Evolutionary conservation across 306 rosid genomes (phyloP).

Genomic region (Corylus heterophylla): DNA sequence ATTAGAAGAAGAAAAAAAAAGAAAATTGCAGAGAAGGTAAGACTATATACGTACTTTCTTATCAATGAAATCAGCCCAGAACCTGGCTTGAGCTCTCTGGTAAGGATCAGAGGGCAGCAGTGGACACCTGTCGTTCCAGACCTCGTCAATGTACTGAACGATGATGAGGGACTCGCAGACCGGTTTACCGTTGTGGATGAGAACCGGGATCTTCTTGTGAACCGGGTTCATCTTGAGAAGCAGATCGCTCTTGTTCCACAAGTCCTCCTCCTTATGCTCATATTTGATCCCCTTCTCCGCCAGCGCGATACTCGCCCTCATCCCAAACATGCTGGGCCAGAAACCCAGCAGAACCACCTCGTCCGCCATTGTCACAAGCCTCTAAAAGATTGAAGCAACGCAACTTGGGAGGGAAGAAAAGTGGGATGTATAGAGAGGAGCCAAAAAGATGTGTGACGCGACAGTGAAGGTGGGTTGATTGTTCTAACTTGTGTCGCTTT

Average conservation of each 20-base stretch:
- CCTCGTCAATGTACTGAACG: slow-evolving; percentile 33
- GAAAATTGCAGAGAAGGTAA: too few relatives aligned
- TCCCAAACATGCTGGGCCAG: slow-evolving; percentile 29
- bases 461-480: too few relatives aligned
- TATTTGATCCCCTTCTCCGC: slow-evolving; percentile 42
- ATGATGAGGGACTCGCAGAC: slow-evolving; percentile 39
- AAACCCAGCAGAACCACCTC: slow-evolving; percentile 34
- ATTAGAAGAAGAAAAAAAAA: too few relatives aligned
- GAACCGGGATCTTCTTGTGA: slow-evolving; percentile 54
- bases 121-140: slow-evolving; percentile 23
- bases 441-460: too few relatives aligned
- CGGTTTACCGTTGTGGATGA: slow-evolving; percentile 52
- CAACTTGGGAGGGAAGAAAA: too few relatives aligned
- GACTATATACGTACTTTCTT: slow-evolving; percentile 19
- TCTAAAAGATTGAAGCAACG: neutral
- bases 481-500: too few relatives aligned
- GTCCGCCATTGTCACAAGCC: slow-evolving; percentile 11
- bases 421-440: too few relatives aligned
- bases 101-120: slow-evolving; percentile 45
- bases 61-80: slow-evolving; percentile 43
- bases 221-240: slow-evolving; percentile 52
- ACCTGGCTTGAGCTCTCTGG: slow-evolving; percentile 39
- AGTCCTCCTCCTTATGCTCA: slow-evolving; percentile 28
- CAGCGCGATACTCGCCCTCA: slow-evolving; percentile 35
- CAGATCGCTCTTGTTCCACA: slow-evolving; percentile 44